Percentiles rank a stretch among this genome's conserved stretches.
These are phyloP conservation scores for Brasenia schreberi DNA, from an alignment of 164 flowering plant genomes.

Conservation along the genomic window DNA sequence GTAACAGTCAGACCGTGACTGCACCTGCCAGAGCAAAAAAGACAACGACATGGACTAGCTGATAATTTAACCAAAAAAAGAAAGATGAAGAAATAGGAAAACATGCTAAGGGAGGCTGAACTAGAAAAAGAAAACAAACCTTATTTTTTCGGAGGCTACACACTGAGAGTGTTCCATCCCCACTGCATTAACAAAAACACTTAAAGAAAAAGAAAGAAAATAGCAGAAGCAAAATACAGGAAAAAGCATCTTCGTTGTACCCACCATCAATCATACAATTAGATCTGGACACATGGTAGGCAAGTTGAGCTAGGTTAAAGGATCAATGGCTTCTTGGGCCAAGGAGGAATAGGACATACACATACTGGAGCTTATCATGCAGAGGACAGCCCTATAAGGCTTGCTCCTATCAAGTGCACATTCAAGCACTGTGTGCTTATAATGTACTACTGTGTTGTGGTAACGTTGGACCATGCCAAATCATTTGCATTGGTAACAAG, in stretches of 20 bases:
- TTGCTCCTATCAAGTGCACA: too few species aligned
- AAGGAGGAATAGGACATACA: neutral
- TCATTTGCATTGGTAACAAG: too few species aligned
- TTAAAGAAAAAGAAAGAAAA: neutral
- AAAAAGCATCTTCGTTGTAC: too few species aligned
- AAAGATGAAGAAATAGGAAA: neutral
- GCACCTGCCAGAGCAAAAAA: slow-evolving; percentile 34
- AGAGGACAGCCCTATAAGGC: too few species aligned
- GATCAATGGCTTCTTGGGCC: neutral
- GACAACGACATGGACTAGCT: neutral
- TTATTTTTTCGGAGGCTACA: slow-evolving; percentile 76
- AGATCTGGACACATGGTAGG: neutral
- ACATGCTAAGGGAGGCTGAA: neutral
- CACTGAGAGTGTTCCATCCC: slow-evolving; percentile 92
- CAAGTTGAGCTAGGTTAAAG: neutral
- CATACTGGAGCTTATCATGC: neutral
- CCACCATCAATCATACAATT: too few species aligned
- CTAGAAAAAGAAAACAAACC: slow-evolving; percentile 19
- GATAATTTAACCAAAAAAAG: neutral
- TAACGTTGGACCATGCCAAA: too few species aligned
- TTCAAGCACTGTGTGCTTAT: too few species aligned
- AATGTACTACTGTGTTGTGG: too few species aligned
- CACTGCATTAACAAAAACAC: slow-evolving; percentile 32
- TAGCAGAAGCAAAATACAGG: neutral
- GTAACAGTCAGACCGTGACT: slow-evolving; percentile 73